phyloP scores from a whole-genome alignment of 1,139 yeast genomes.

The Saccharomyces hybrid region DNA sequence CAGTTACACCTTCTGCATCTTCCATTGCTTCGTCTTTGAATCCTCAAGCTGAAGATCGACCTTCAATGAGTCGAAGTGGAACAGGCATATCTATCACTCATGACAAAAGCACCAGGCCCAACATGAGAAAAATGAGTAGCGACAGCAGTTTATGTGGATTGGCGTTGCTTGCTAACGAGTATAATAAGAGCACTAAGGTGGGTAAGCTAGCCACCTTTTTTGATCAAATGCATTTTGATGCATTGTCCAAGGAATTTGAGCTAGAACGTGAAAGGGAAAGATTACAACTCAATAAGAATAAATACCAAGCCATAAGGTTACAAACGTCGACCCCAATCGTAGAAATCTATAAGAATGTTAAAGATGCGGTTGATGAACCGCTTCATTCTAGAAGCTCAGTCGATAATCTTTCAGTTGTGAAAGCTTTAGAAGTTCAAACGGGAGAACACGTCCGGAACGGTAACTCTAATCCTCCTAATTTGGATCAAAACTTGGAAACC shows the following conservation, averaged over 20 bases:
- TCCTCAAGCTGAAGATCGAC: background rate
- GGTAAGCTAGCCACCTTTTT: constrained; percentile 60
- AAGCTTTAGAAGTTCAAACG: background rate
- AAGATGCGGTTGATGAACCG: constrained; percentile 67
- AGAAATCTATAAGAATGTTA: constrained; percentile 81
- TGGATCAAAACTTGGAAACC: constrained; percentile 19
- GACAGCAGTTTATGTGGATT: background rate
- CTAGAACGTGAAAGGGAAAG: constrained; percentile 79
- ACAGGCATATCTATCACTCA: background rate
- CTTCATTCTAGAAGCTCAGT: constrained; percentile 29
- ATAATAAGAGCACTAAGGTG: constrained; percentile 39
- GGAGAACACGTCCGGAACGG: background rate
- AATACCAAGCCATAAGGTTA: constrained; percentile 69
- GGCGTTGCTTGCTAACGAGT: background rate
- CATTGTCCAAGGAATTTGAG: constrained; percentile 77
- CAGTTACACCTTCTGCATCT: background rate
- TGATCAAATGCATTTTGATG: constrained; percentile 73
- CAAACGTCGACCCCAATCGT: constrained; percentile 80
- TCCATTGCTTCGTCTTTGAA: background rate
- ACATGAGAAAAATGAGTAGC: background rate
- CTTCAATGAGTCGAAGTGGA: background rate
- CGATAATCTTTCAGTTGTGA: background rate
- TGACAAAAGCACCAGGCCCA: background rate
- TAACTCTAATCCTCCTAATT: background rate
- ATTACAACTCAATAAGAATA: constrained; percentile 49